Base-by-base conservation (phyloP, 495 filamentous ascomycete species). In the Polyplosphaeria fusca region DNA sequence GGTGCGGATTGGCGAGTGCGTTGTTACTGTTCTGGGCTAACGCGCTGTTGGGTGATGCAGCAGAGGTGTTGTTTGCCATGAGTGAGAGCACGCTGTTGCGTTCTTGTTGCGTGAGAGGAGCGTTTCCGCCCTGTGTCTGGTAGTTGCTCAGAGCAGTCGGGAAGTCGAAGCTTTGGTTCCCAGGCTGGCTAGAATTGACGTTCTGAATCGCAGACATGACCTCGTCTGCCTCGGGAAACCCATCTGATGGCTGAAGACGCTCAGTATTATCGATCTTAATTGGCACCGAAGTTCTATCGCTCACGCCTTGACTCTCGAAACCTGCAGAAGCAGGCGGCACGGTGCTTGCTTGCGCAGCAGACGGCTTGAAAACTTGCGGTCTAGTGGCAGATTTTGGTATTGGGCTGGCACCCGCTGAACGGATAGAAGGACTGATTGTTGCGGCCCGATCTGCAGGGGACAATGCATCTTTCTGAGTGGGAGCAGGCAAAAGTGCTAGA, bases 1-100 rank as follows among this genome's bases (percentile, higher is more conserved):
- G 79, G 13, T 67, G 74, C 2, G 87, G 83, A 2, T 77, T 78
- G 4, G 86, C 77, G 24, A 86, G 73, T 13, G 84, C 81, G 55
- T 79, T 79, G 63, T 77, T 77, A 26, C 70, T 57, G 13, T 67
- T 61, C 13, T 65, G 55, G 5, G 57, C 50, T 32, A 61, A 61
- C 13, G 56, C 25, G 42, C 54, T 59, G 37, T 60, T 63, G 3
- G 55, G 57, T 35, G 61, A 45, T 7, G 57, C 47, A 18, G 51
- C 60, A 32, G 53, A 60, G 7, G 79, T 74, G 58, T 76, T 76
- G 61, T 55, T 72, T 47, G 86, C 86, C 77, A 96, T 92, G 35
- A 90, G 79, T 47, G 80, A 82, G 47, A 95, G 80, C 82, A 93
- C 86, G 55, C 85, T 79, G 60, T 84, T 85, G 1, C 89, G 86